Base-by-base conservation (phyloP, 2,329 filamentous ascomycete genomes). In the Penicillium palitans region DNA sequence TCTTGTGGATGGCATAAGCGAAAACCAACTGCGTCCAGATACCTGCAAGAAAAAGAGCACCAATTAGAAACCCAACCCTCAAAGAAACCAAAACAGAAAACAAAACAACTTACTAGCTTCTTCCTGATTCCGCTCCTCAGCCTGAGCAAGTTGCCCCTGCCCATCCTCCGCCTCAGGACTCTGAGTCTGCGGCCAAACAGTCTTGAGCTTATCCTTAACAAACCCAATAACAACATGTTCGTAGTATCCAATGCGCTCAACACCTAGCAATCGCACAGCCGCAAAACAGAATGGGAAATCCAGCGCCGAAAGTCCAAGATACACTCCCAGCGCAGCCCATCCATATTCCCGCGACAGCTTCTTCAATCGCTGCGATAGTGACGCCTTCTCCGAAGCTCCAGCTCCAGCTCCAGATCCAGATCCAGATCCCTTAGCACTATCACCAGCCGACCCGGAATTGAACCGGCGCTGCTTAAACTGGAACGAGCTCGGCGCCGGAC, bases 211-310 rank as follows among this genome's bases (percentile, higher is more conserved):
- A 7, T 63, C 62, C 67, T 78, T 78, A 19, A 77, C 61, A 29
- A 67, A 68, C n/a, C 74, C 71, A 33, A 81, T 58, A 33, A 78
- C 63, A 4, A 77, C 73, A 67, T 79, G 75, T 61, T 81, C 79
- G 61, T 75, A 79, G 55, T 78, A 72, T 7, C 91, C 93, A 69
- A 99, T 95, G 55, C 84, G 85, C 27, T 99, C 95, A 0, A 90
- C 90, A 17, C 95, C 95, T 2, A 96, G 83, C 52, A 87, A 79
- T 57, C 88, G 85, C 47, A 99, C 95, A 10, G 95, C 86, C 55
- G 96, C 77, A 78, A 96, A 99, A 78, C 93, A 98, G 72, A 98
- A 90, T 0, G 95, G 95, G 65, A 98, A 96, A 77, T 99, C 95
- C 52, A 96, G 78, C 39, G 90, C 89, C 42, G 90, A 93, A 55